A percentile compares a stretch with the other conserved stretches of the same genome.
phyloP scores from a whole-genome alignment of 192 early-diverging fungal species.

The Chytriomyces confervae region DNA sequence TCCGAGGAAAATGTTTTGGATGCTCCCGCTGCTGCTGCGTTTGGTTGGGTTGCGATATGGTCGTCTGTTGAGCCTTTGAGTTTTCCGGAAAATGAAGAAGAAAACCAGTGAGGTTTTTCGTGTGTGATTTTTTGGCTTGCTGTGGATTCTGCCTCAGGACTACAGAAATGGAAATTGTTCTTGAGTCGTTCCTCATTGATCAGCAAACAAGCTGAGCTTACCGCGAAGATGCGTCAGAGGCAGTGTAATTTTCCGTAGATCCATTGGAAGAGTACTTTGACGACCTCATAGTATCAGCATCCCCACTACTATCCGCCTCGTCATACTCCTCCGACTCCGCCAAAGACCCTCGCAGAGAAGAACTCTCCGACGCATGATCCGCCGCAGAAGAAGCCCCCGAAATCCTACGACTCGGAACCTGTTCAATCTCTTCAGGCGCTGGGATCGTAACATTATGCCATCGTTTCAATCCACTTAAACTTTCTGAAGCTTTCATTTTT shows the following conservation, averaged over 20 bases:
- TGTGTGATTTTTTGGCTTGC: background rate
- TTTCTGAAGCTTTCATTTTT: background rate
- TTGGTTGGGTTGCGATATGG: background rate
- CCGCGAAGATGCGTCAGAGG: background rate
- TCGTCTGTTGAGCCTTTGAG: background rate
- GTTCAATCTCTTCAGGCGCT: background rate
- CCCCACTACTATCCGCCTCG: background rate
- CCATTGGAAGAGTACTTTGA: background rate
- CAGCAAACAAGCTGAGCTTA: background rate
- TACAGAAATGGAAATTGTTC: no score
- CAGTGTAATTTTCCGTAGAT: background rate
- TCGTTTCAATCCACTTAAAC: constrained; percentile 5
- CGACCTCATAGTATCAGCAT: background rate
- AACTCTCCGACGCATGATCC: background rate
- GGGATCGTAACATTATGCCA: constrained; percentile 4
- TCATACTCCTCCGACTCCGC: background rate
- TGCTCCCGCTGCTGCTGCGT: background rate
- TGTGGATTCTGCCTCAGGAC: background rate
- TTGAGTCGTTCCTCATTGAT: no score
- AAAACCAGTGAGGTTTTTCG: background rate
- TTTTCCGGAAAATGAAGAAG: background rate
- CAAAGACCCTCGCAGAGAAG: background rate
- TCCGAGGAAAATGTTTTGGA: constrained; percentile 1
- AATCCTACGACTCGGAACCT: constrained; percentile 4
- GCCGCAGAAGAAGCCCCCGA: constrained; percentile 11